Base-by-base conservation (phyloP, 179 eudicot genomes). In the Spergularia azorica region DNA sequence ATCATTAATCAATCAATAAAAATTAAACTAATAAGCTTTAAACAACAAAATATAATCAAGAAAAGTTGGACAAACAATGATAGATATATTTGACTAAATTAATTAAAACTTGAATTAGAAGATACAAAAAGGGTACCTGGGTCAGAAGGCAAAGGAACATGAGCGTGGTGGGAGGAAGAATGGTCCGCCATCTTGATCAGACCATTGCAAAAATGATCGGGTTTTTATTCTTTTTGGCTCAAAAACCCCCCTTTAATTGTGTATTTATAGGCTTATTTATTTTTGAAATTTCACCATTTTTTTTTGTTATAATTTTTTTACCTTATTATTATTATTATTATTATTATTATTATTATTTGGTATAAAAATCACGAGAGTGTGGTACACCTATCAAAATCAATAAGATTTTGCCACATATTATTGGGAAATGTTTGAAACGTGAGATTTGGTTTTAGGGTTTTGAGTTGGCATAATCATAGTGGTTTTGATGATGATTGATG, bases 81-180 rank as follows among this genome's bases (percentile, higher is more conserved):
- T 26, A 26, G 32, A 26, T 26, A 26, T 26, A 26, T 26, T 26
- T 26, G 32, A 64, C 2, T 67, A 4, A 51, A 63, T 26, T 66
- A 51, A 17, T 15, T 36, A 15, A 14, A 41, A 2, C 32, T 26
- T 26, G 32, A 26, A 26, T 26, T 1, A 26, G 32, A 26, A 26
- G 32, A 20, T 5, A 16, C 59, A 21, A 43, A 11, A 63, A 60
- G 71, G 11, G 20, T 39, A 87, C 94, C 92, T 57, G 87, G 77
- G 83, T 82, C 82, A 52, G 90, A 86, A 78, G 89, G 94, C 78
- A 84, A 79, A 57, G 92, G 94, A 77, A 85, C 81, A 82, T 80
- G 82, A 75, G 91, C 83, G 32, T 81, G 89, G 76, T 76, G 86
- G 72, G 88, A 76, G 77, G 85, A 71, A 80, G 83, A 63, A 76